Evolutionary conservation across 805 yeast genomes (phyloP).

Genomic region (Alloascoidea africana): DNA sequence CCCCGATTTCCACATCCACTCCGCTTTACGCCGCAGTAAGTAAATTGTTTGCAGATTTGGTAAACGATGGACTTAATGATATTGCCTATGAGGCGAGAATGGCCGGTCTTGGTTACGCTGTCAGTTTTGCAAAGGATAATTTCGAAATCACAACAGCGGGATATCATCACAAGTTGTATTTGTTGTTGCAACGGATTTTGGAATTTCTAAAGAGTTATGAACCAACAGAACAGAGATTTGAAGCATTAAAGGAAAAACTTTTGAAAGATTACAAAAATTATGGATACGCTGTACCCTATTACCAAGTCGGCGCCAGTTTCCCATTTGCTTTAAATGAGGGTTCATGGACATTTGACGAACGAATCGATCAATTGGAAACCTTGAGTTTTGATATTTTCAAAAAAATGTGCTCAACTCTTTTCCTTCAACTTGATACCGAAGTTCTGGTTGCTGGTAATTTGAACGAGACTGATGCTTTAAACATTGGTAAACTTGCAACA

Average conservation of each 20-base stretch:
- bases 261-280: conserved; percentile 51
- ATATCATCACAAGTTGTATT: conserved; percentile 66
- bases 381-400: conserved; percentile 33
- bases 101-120: conserved; percentile 53
- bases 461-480: conserved; percentile 33
- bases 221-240: conserved; percentile 44
- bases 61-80: conserved; percentile 66
- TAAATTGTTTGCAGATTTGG: conserved; percentile 47
- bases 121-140: conserved; percentile 55
- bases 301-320: conserved; percentile 52
- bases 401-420: conserved; percentile 35
- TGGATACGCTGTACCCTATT: conserved; percentile 62
- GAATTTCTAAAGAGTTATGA: conserved; percentile 33
- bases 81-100: conserved; percentile 70
- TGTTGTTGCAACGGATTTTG: conserved; percentile 45
- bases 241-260: conserved; percentile 47
- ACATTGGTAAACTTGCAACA: conserved; percentile 28
- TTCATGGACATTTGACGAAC: conserved; percentile 51
- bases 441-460: conserved; percentile 69
- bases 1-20: conserved; percentile 34
- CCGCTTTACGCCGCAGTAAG: conserved; percentile 43
- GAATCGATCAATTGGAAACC: conserved; percentile 30
- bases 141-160: conserved; percentile 56
- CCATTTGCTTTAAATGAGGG: conserved; percentile 56
- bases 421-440: conserved; percentile 50